A percentile compares a stretch with the other conserved stretches of the same genome.
These are phyloP conservation scores for Aureobasidium namibiae DNA, from an alignment of 2,329 filamentous ascomycete genomes.

Conservation along the genomic window DNA sequence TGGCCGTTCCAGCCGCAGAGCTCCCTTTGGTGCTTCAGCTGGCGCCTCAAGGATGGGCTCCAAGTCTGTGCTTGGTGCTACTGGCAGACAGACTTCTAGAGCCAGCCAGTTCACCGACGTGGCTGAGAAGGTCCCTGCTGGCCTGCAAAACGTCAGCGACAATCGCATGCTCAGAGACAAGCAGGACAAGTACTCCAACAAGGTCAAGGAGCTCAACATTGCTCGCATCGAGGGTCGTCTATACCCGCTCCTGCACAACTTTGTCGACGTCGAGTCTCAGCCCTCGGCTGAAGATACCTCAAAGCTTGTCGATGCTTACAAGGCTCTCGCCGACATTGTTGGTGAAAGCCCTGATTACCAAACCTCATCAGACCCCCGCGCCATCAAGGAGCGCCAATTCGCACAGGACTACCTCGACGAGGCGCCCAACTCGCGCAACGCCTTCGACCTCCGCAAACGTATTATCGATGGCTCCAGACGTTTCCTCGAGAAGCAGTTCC, in stretches of 20 bases:
- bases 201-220: conserved; percentile 70
- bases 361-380: conserved; percentile 51
- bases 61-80: conserved; percentile 79
- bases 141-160: conserved; percentile 48
- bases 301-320: conserved; percentile 72
- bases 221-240: conserved; percentile 57
- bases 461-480: conserved; percentile 72
- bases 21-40: conserved; percentile 29
- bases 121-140: conserved; percentile 40
- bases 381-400: conserved; percentile 68
- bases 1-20: conserved; percentile 40
- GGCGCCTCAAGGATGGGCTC: conserved; percentile 56
- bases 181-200: conserved; percentile 70
- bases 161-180: conserved; percentile 75
- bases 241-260: conserved; percentile 68
- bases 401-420: conserved; percentile 70
- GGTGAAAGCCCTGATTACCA: conserved; percentile 59
- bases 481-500: conserved; percentile 76
- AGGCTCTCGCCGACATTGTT: conserved; percentile 70
- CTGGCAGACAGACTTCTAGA: conserved; percentile 46
- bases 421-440: conserved; percentile 53
- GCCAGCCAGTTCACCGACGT: conserved; percentile 32
- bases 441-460: conserved; percentile 62
- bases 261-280: conserved; percentile 64
- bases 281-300: conserved; percentile 54